Percentiles rank a stretch among this genome's conserved stretches.
These are phyloP conservation scores for Obelidium mucronatum DNA, from an alignment of 192 early-diverging fungal genomes.

Conservation along the genomic window DNA sequence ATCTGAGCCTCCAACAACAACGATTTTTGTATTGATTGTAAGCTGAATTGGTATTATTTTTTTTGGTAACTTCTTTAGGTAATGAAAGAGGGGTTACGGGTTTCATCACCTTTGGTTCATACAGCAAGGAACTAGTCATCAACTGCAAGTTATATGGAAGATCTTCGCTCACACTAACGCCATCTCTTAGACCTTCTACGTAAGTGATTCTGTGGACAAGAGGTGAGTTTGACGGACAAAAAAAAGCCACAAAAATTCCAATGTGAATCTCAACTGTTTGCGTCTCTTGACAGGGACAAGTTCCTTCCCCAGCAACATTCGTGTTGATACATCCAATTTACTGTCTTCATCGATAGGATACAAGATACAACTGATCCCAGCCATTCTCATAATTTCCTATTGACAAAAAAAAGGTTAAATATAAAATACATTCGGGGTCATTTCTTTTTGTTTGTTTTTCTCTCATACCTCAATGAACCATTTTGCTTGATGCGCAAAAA, in stretches of 20 bases:
- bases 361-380: constrained; percentile 48
- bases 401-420: neutral
- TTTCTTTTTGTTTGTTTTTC: neutral
- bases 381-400: constrained; percentile 54
- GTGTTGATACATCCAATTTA: constrained; percentile 43
- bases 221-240: constrained; percentile 22
- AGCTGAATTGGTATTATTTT: too few species aligned
- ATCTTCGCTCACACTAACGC: constrained; percentile 36
- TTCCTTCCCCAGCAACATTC: constrained; percentile 40
- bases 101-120: constrained; percentile 52
- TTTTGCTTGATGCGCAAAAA: constrained; percentile 51
- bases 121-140: constrained; percentile 48
- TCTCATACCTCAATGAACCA: constrained; percentile 58
- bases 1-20: constrained; percentile 64
- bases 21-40: constrained; percentile 56
- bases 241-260: constrained; percentile 6
- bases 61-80: neutral
- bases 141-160: constrained; percentile 48
- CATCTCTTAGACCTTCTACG: constrained; percentile 56
- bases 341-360: constrained; percentile 34
- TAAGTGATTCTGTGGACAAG: constrained; percentile 47
- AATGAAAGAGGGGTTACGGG: neutral
- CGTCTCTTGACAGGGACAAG: constrained; percentile 52
- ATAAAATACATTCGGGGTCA: neutral
- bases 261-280: constrained; percentile 42